A percentile compares a stretch with the other conserved stretches of the same genome.
These are phyloP conservation scores for Lactifluus echinatus DNA, from an alignment of 768 basidiomycete genomes.

Conservation along the genomic window DNA sequence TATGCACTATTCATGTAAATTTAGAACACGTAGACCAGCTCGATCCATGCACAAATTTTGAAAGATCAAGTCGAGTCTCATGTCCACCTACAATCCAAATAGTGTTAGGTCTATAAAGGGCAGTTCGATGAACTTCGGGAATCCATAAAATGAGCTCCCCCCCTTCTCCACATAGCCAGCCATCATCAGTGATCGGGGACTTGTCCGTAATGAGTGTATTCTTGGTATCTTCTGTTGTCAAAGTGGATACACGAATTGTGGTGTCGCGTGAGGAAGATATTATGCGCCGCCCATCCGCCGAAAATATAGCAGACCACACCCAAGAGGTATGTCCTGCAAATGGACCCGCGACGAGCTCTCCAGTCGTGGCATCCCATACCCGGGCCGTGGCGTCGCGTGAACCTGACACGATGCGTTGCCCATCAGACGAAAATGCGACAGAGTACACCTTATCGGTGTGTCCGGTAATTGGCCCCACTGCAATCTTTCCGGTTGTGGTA, in stretches of 20 bases:
- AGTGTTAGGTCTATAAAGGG: conserved; percentile 26
- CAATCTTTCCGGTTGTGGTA: not conserved
- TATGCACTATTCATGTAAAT: no score
- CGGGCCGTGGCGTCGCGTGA: not conserved
- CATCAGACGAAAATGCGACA: not conserved
- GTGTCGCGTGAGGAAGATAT: conserved; percentile 23
- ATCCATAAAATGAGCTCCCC: not conserved
- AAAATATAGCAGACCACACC: conserved; percentile 1
- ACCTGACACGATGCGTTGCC: not conserved
- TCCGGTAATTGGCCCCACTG: no score
- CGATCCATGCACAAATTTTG: not conserved
- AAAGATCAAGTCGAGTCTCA: conserved; percentile 1
- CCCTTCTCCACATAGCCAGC: not conserved
- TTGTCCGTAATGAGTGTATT: conserved; percentile 27
- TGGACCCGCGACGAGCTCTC: not conserved
- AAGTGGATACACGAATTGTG: no score
- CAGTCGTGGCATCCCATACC: no score
- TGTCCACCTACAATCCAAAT: conserved; percentile 11
- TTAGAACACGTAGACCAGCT: not conserved
- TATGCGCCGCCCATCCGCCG: conserved; percentile 17
- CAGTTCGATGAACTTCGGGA: conserved; percentile 22
- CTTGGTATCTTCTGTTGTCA: no score
- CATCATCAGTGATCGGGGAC: conserved; percentile 31
- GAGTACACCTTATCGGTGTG: not conserved
- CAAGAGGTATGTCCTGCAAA: no score